These are phyloP conservation scores for Conringia planisiliqua DNA, from an alignment of 345 rosid genomes.

Conservation along the genomic window DNA sequence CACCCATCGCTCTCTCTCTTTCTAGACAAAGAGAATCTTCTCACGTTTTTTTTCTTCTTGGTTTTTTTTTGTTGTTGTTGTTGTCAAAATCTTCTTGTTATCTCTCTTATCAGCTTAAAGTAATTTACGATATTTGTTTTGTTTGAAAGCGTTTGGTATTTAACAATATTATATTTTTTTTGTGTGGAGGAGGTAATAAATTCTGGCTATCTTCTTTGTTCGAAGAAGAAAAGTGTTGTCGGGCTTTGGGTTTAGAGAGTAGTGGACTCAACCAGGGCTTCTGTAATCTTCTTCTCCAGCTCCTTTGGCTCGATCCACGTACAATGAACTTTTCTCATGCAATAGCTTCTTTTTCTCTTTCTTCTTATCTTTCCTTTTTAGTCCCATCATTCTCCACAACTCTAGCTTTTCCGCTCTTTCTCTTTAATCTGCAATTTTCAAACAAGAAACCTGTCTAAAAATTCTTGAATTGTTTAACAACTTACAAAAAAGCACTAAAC, in stretches of 20 bases:
- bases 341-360: slow-evolving; percentile 42
- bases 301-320: slow-evolving; percentile 62
- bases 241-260: slow-evolving; percentile 36
- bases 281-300: slow-evolving; percentile 43
- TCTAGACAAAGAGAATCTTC: neutral
- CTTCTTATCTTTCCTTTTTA: slow-evolving; percentile 43
- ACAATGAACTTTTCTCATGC: slow-evolving; percentile 50
- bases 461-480: neutral
- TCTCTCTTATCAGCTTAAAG: too few relatives aligned
- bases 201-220: neutral
- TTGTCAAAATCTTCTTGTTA: too few relatives aligned
- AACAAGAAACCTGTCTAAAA: neutral
- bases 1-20: slow-evolving; percentile 49
- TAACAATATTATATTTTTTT: neutral
- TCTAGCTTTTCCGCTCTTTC: slow-evolving; percentile 83
- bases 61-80: too few relatives aligned
- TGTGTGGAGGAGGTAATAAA: neutral
- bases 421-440: slow-evolving; percentile 50
- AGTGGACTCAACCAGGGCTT: slow-evolving; percentile 30
- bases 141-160: neutral
- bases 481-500: neutral
- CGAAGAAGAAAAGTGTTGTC: neutral
- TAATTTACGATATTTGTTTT: neutral
- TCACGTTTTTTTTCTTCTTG: neutral
- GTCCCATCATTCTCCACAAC: slow-evolving; percentile 63